Conservation (phyloP, 2,329 filamentous ascomycete species). For the Pestalotiopsis sp. region DNA sequence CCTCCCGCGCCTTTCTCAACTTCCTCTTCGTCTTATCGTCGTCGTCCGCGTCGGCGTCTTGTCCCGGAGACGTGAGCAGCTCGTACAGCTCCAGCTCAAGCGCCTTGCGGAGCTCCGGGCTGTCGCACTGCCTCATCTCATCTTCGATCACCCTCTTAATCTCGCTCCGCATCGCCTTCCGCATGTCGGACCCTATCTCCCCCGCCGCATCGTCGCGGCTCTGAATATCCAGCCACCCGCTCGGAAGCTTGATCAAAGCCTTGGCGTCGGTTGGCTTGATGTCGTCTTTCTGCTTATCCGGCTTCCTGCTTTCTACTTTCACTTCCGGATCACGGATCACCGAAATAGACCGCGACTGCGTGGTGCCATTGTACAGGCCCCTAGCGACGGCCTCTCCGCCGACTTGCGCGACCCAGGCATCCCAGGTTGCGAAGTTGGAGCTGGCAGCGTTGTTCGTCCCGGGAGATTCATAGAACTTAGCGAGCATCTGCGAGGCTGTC, state of each 20-base stretch:
- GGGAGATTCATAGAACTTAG: not conserved
- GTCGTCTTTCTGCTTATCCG: not conserved
- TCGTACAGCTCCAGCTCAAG: not conserved
- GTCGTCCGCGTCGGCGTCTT: not conserved
- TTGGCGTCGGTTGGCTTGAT: not conserved
- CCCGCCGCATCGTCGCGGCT: not conserved
- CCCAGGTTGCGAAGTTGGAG: not conserved
- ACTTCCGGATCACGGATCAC: not conserved
- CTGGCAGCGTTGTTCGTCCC: too few species aligned
- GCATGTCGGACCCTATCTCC: not conserved
- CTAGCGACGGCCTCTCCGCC: not conserved
- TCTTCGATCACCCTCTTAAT: not conserved
- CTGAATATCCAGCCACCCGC: not conserved
- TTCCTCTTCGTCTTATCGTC: not conserved
- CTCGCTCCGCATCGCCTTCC: not conserved
- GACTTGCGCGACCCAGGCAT: not conserved
- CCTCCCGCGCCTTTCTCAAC: not conserved
- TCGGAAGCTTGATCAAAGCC: not conserved
- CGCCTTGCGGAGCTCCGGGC: not conserved
- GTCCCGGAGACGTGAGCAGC: not conserved
- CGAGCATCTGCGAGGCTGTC: slow-evolving; percentile 1
- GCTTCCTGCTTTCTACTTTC: not conserved
- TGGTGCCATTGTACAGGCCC: not conserved
- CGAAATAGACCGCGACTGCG: not conserved
- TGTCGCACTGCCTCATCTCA: slow-evolving; percentile 2